phyloP scores from a whole-genome alignment of 2,329 filamentous ascomycete species.

The Gyromitra esculenta region DNA sequence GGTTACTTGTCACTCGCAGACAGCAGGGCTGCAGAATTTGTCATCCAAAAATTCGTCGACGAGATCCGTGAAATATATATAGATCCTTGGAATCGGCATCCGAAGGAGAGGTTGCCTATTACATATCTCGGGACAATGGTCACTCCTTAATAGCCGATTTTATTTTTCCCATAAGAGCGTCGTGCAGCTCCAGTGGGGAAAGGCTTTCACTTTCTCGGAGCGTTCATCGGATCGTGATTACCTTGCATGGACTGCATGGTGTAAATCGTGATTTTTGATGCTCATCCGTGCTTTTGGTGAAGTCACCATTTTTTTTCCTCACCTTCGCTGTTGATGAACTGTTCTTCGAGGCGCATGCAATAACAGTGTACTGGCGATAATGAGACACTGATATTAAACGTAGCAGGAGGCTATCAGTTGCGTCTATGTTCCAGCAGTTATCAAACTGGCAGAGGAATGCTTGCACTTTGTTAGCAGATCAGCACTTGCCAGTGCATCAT shows the following conservation, averaged over 20 bases:
- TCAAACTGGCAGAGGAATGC: background rate
- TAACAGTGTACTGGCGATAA: slow-evolving; percentile 8
- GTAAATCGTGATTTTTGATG: slow-evolving; percentile 32
- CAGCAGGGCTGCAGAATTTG: slow-evolving; percentile 30
- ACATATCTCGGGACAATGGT: slow-evolving; percentile 6
- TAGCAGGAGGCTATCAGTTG: slow-evolving; percentile 8
- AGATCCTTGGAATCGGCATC: slow-evolving; percentile 5
- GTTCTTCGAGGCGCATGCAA: slow-evolving; percentile 21
- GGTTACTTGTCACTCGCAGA: background rate
- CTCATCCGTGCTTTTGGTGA: slow-evolving; percentile 24
- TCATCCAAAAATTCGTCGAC: slow-evolving; percentile 10
- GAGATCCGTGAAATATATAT: slow-evolving; percentile 16
- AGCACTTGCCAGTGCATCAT: background rate
- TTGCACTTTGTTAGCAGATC: background rate
- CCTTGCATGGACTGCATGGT: slow-evolving; percentile 36
- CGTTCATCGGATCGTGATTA: slow-evolving; percentile 22
- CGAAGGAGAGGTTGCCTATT: background rate
- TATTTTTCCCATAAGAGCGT: background rate
- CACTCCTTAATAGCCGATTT: background rate
- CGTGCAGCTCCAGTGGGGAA: background rate
- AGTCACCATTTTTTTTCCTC: slow-evolving; percentile 27
- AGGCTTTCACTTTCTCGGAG: slow-evolving; percentile 10
- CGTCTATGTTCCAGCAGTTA: background rate
- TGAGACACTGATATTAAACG: slow-evolving; percentile 19
- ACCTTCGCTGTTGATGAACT: slow-evolving; percentile 18